These are phyloP conservation scores for Gamsiella multidivaricata DNA, from an alignment of 192 early-diverging fungal genomes.

Conservation along the genomic window DNA sequence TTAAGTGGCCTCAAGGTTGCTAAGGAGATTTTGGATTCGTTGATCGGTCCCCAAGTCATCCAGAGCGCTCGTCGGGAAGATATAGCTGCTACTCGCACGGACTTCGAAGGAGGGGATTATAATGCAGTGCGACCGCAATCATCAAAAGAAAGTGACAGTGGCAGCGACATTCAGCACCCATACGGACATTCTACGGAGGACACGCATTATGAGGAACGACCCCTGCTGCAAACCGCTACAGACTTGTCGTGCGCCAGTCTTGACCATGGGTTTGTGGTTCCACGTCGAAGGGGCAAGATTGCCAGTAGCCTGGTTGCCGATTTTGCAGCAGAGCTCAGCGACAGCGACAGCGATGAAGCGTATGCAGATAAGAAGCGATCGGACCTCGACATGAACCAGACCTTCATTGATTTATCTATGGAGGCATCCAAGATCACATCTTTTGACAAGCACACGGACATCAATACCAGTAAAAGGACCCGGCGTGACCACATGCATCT, in stretches of 20 bases:
- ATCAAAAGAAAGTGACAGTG: neutral
- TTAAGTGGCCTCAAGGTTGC: constrained; percentile 36
- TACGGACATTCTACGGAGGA: constrained; percentile 23
- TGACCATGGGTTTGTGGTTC: constrained; percentile 38
- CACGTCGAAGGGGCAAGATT: constrained; percentile 20
- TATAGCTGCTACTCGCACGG: neutral
- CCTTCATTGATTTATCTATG: no score
- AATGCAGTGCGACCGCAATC: neutral
- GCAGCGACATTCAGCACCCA: constrained; percentile 2
- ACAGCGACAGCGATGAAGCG: neutral
- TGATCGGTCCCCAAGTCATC: constrained; percentile 35
- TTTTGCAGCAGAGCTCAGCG: constrained; percentile 36
- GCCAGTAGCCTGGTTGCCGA: constrained; percentile 24
- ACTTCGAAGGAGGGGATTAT: neutral
- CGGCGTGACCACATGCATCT: no score
- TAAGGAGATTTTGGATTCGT: constrained; percentile 39
- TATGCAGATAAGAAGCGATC: neutral
- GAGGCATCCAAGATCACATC: no score
- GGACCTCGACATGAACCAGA: neutral
- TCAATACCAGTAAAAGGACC: no score
- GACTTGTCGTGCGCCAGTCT: constrained; percentile 13
- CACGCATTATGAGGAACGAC: constrained; percentile 9
- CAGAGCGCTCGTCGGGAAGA: neutral
- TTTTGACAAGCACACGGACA: no score
- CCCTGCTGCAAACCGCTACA: neutral